Percentiles rank a stretch among this genome's conserved stretches.
phyloP scores from a whole-genome alignment of 805 yeast genomes.

The Spathaspora hagerdaliae region DNA sequence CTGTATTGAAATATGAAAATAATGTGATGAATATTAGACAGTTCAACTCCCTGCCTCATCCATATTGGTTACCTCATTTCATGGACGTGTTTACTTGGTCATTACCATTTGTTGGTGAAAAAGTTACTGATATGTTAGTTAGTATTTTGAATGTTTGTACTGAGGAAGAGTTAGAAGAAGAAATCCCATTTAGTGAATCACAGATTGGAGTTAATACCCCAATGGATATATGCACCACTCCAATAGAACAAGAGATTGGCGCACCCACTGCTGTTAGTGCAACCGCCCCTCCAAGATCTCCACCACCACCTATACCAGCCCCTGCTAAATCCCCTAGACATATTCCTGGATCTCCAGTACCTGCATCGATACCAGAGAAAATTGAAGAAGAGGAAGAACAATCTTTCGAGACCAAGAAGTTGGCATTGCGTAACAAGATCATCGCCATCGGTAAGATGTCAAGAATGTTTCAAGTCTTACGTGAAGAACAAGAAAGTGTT shows the following conservation, averaged over 20 bases:
- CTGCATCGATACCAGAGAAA: not conserved
- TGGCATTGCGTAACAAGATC: conserved; percentile 78
- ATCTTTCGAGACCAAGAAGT: conserved; percentile 29
- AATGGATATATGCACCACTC: not conserved
- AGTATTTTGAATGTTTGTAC: conserved; percentile 90
- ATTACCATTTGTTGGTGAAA: conserved; percentile 94
- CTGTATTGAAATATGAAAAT: conserved; percentile 85
- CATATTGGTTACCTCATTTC: conserved; percentile 93
- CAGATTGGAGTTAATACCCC: conserved; percentile 12
- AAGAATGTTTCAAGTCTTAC: conserved; percentile 81
- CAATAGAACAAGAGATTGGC: not conserved
- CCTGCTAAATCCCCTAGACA: not conserved
- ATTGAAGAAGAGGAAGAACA: conserved; percentile 18
- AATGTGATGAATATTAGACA: conserved; percentile 94
- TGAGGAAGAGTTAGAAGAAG: conserved; percentile 87
- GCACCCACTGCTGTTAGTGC: conserved; percentile 9
- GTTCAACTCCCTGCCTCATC: conserved; percentile 89
- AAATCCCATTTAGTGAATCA: conserved; percentile 46
- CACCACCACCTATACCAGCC: conserved; percentile 1
- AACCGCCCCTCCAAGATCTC: conserved; percentile 6
- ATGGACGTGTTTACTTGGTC: conserved; percentile 99
- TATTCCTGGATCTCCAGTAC: conserved; percentile 3
- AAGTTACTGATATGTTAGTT: conserved; percentile 89
- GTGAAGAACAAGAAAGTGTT: conserved; percentile 86
- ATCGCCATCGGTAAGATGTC: conserved; percentile 95